Conservation (phyloP, 1,139 yeast genomes). For the Wickerhamomyces sp. region DNA sequence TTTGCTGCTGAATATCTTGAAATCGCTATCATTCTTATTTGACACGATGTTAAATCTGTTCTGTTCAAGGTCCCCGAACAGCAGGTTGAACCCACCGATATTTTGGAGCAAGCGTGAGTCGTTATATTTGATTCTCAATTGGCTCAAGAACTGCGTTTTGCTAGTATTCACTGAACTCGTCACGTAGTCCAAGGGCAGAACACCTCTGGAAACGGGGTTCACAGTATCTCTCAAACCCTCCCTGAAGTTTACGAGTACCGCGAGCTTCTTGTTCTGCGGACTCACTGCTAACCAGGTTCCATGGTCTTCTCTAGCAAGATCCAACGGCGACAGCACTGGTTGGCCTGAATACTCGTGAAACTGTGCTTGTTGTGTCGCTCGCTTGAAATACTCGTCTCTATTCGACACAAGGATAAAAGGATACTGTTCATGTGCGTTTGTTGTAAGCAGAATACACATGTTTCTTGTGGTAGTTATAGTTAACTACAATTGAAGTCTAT, state of each 20-base stretch:
- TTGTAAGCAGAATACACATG: slow-evolving; percentile 66
- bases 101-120: slow-evolving; percentile 33
- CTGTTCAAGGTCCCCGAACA: slow-evolving; percentile 57
- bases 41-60: slow-evolving; percentile 47
- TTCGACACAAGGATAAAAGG: slow-evolving; percentile 75
- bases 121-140: slow-evolving; percentile 28
- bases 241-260: slow-evolving; percentile 73
- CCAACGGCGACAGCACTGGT: slow-evolving; percentile 64
- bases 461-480: no score
- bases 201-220: slow-evolving; percentile 60
- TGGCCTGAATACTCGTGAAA: slow-evolving; percentile 35
- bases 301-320: slow-evolving; percentile 65
- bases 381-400: slow-evolving; percentile 74
- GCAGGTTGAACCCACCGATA: slow-evolving; percentile 81
- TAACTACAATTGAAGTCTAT: no score
- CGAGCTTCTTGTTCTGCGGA: slow-evolving; percentile 50
- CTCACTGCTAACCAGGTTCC: slow-evolving; percentile 93
- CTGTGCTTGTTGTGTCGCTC: slow-evolving; percentile 69
- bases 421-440: slow-evolving; percentile 58
- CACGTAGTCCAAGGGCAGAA: slow-evolving; percentile 59
- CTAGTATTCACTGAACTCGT: slow-evolving; percentile 30
- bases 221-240: slow-evolving; percentile 29
- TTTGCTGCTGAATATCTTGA: slow-evolving; percentile 30
- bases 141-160: slow-evolving; percentile 44
- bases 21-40: slow-evolving; percentile 30